Evolutionary conservation across 202 grass and related monocot species (phyloP).

Genomic region (Zizania palustris): DNA sequence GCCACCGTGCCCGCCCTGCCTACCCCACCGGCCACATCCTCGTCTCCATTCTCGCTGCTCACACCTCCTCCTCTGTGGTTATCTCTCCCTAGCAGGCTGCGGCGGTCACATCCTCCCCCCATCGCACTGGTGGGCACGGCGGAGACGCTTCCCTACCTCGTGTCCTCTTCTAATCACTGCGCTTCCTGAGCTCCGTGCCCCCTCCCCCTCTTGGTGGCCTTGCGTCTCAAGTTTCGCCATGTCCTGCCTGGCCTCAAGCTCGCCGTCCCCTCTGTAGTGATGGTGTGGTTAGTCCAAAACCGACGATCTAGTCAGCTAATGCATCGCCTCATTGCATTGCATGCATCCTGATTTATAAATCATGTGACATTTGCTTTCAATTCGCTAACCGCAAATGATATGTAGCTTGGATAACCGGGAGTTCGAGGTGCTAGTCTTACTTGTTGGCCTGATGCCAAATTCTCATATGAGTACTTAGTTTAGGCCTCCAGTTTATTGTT

Average conservation of each 20-base stretch:
- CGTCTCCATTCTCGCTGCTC: too few relatives aligned
- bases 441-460: conserved; percentile 76
- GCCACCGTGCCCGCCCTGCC: too few relatives aligned
- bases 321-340: neutral
- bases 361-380: neutral
- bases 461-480: conserved; percentile 69
- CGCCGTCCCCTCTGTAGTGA: conserved; percentile 69
- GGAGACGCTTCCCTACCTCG: too few relatives aligned
- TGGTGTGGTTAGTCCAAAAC: conserved; percentile 72
- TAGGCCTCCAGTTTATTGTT: neutral
- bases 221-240: conserved; percentile 51
- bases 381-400: neutral
- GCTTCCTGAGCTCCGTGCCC: too few relatives aligned
- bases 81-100: too few relatives aligned
- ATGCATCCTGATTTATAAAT: neutral
- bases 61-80: too few relatives aligned
- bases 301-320: neutral
- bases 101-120: too few relatives aligned
- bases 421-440: conserved; percentile 75
- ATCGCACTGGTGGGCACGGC: too few relatives aligned
- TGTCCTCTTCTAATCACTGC: too few relatives aligned
- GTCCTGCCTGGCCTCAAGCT: conserved; percentile 71
- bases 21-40: too few relatives aligned
- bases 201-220: too few relatives aligned
- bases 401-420: conserved; percentile 78